These are phyloP conservation scores for Corymbia calophylla DNA, from an alignment of 441 rosid species.

Conservation along the genomic window DNA sequence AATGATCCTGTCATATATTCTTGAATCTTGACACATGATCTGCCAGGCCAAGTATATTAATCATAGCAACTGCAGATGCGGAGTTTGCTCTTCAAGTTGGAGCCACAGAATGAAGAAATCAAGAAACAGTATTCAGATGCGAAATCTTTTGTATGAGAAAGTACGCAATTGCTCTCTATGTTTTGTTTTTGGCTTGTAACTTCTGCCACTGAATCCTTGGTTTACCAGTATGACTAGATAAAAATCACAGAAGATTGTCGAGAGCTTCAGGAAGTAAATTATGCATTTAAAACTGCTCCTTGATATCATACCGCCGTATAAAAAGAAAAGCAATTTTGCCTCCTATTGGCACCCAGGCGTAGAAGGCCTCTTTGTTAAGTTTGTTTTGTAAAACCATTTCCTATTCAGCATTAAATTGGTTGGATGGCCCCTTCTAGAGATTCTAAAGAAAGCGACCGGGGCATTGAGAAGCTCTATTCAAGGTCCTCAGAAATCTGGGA, in stretches of 20 bases:
- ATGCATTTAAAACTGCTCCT: not conserved
- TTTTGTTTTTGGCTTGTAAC: not conserved
- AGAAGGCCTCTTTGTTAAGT: not conserved
- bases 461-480: constrained; percentile 39
- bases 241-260: not conserved
- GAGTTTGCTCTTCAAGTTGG: constrained; percentile 80
- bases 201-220: not conserved
- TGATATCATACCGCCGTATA: not conserved
- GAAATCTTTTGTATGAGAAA: constrained; percentile 63
- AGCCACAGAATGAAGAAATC: constrained; percentile 79
- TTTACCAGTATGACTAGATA: not conserved
- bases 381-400: not conserved
- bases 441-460: constrained; percentile 56
- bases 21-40: not conserved
- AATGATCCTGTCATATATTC: not conserved
- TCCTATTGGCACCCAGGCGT: not conserved
- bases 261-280: not conserved
- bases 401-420: not conserved
- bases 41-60: constrained; percentile 10
- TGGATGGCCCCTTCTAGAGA: constrained; percentile 20
- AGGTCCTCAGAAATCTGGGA: constrained; percentile 31
- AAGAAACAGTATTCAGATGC: constrained; percentile 72
- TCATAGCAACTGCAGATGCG: constrained; percentile 58
- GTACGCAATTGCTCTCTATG: constrained; percentile 22
- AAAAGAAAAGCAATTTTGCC: not conserved